phyloP scores from a whole-genome alignment of 768 basidiomycete genomes.

The Panellus pusillus region DNA sequence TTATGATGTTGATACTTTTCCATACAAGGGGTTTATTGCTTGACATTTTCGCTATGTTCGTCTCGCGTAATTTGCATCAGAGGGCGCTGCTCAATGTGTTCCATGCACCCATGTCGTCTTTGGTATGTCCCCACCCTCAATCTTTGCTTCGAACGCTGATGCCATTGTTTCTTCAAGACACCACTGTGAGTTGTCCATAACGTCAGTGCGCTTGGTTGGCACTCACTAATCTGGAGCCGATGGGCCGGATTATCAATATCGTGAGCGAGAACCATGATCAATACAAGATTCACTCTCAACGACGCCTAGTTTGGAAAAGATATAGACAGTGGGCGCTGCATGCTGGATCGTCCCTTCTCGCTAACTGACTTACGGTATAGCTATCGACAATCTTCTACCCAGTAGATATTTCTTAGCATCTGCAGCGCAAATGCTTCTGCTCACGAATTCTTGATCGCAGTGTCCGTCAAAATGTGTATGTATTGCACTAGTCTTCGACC shows the following conservation, averaged over 20 bases:
- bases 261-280: no score
- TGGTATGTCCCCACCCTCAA: no score
- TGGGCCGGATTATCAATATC: conserved; percentile 61
- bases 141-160: no score
- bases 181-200: no score
- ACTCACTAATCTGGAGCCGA: conserved; percentile 36
- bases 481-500: conserved; percentile 12
- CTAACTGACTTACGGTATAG: conserved; percentile 31
- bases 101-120: conserved; percentile 74
- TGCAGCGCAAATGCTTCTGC: conserved; percentile 13
- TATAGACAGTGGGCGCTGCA: conserved; percentile 49
- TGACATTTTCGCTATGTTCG: conserved; percentile 56
- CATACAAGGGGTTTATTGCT: conserved; percentile 55
- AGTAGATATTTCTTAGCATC: no score
- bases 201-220: no score
- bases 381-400: conserved; percentile 60
- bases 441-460: conserved; percentile 27
- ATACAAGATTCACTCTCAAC: no score
- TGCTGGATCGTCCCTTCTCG: background rate
- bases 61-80: conserved; percentile 62
- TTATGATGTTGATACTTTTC: no score
- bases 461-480: conserved; percentile 59
- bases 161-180: no score
- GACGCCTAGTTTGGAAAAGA: conserved; percentile 62
- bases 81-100: conserved; percentile 55